Conservation (phyloP, 169 alveolate species). For the Pseudocohnilembus persalinus region DNA sequence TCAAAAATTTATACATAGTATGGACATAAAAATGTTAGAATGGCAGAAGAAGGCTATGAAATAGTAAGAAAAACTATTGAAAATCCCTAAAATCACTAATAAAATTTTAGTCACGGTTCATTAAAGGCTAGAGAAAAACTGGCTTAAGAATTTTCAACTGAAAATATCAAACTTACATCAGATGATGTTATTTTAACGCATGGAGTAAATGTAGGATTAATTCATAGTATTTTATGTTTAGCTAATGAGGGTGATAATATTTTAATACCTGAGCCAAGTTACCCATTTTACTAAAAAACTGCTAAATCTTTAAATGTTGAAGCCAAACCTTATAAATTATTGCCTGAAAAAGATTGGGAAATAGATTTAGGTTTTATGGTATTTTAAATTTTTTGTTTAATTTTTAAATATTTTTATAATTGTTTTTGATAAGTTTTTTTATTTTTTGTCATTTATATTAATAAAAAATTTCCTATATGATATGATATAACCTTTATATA, state of each 20-base stretch:
- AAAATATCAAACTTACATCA: slow-evolving; percentile 47
- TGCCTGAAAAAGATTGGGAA: slow-evolving; percentile 72
- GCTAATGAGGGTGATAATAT: slow-evolving; percentile 74
- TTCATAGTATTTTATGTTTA: slow-evolving; percentile 45
- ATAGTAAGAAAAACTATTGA: slow-evolving; percentile 23
- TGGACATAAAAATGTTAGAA: slow-evolving; percentile 31
- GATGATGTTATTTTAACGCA: slow-evolving; percentile 64
- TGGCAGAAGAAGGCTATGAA: slow-evolving; percentile 40
- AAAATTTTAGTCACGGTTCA: slow-evolving; percentile 25
- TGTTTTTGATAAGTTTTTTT: too few relatives aligned
- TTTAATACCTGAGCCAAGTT: slow-evolving; percentile 75
- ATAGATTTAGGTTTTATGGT: slow-evolving; percentile 59
- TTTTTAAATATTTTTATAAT: too few relatives aligned
- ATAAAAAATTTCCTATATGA: too few relatives aligned
- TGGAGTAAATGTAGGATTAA: slow-evolving; percentile 74
- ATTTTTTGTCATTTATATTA: too few relatives aligned
- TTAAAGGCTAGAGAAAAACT: slow-evolving; percentile 56
- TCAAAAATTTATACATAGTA: not conserved
- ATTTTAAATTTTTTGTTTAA: too few relatives aligned
- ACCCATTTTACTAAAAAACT: slow-evolving; percentile 56
- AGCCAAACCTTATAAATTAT: slow-evolving; percentile 54
- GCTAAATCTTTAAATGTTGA: slow-evolving; percentile 52
- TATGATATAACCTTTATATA: not conserved
- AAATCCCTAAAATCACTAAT: slow-evolving; percentile 21
- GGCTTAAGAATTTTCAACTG: slow-evolving; percentile 48